Percentiles rank a stretch among this genome's conserved stretches.
phyloP scores from a whole-genome alignment of 2,329 filamentous ascomycete species.

The Ustilaginoidea virens region DNA sequence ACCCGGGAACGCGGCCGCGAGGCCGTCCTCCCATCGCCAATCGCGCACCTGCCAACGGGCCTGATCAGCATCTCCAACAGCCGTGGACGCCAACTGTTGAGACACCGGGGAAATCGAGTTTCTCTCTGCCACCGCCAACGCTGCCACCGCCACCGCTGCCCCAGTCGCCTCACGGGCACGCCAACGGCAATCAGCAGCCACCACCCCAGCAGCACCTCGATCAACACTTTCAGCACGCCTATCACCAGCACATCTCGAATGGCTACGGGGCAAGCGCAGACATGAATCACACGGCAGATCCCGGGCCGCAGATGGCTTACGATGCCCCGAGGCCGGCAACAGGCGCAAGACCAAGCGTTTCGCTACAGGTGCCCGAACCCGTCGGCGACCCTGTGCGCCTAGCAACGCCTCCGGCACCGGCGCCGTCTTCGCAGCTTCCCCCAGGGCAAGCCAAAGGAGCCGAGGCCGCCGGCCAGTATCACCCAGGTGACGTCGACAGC shows the following conservation, averaged over 20 bases:
- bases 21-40: slow-evolving; percentile 71
- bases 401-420: slow-evolving; percentile 38
- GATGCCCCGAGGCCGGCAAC: slow-evolving; percentile 13
- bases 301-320: slow-evolving; percentile 6
- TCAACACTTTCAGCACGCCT: neutral
- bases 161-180: neutral
- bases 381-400: slow-evolving; percentile 44
- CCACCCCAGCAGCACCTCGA: too few relatives aligned
- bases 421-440: slow-evolving; percentile 13
- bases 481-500: neutral
- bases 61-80: slow-evolving; percentile 51
- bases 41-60: slow-evolving; percentile 39
- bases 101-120: slow-evolving; percentile 21
- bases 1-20: slow-evolving; percentile 53
- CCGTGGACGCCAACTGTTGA: slow-evolving; percentile 32
- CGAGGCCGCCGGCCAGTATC: neutral
- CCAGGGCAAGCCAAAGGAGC: neutral
- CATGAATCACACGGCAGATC: neutral
- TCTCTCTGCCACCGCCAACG: neutral
- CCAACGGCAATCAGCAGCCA: too few relatives aligned
- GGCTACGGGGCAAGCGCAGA: neutral
- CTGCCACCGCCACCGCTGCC: neutral
- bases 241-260: too few relatives aligned
- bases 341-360: slow-evolving; percentile 22
- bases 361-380: slow-evolving; percentile 31